A percentile compares a stretch with the other conserved stretches of the same genome.
phyloP scores from a whole-genome alignment of 352 stramenopile genomes.

The Phytopythium aichiense region DNA sequence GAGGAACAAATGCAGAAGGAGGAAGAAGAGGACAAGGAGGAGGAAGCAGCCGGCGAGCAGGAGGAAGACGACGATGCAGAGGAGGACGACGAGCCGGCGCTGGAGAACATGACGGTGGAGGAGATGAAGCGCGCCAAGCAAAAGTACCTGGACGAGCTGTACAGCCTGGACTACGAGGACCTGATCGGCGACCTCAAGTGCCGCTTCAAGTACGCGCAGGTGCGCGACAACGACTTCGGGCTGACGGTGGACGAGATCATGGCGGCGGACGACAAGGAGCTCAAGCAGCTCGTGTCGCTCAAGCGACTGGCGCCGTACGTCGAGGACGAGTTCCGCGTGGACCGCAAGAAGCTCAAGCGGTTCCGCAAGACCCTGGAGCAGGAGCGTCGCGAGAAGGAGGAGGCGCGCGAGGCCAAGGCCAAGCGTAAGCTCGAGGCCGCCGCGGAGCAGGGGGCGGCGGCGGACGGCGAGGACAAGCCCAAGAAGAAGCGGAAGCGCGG shows the following conservation, averaged over 20 bases:
- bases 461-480: conserved; percentile 15
- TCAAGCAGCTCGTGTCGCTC: conserved; percentile 96
- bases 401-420: conserved; percentile 12
- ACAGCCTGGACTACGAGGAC: conserved; percentile 99
- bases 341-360: conserved; percentile 69
- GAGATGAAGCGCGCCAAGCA: conserved; percentile 83
- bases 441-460: background rate
- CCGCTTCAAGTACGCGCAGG: conserved; percentile 97
- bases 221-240: conserved; percentile 95
- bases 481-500: conserved; percentile 75
- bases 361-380: conserved; percentile 63
- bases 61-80: conserved; percentile 20
- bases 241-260: conserved; percentile 98
- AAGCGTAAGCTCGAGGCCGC: conserved; percentile 2
- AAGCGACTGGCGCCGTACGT: conserved; percentile 96
- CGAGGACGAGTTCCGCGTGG: conserved; percentile 76
- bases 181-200: conserved; percentile 97
- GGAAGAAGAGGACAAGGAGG: conserved; percentile 25
- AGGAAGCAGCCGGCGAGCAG: conserved; percentile 28
- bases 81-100: conserved; percentile 28
- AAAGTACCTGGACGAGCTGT: conserved; percentile 95
- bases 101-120: conserved; percentile 45
- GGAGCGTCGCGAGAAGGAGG: conserved; percentile 19
- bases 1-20: conserved; percentile 14
- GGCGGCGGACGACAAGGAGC: conserved; percentile 92